A percentile compares a stretch with the other conserved stretches of the same genome.
These are phyloP conservation scores for Scleroderma bovista DNA, from an alignment of 768 basidiomycete species.

Conservation along the genomic window DNA sequence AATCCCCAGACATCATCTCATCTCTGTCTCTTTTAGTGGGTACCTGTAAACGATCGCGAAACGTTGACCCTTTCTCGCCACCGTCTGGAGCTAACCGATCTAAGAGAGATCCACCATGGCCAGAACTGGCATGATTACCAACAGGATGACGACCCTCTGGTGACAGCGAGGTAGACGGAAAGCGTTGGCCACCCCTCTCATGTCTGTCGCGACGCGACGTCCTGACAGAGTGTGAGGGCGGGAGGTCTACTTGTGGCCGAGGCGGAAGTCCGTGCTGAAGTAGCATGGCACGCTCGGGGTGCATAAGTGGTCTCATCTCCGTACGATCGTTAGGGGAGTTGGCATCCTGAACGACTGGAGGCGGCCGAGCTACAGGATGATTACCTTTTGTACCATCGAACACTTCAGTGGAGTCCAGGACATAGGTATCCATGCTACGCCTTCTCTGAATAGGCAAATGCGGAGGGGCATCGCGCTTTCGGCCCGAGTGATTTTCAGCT, in stretches of 20 bases:
- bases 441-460: slow-evolving; percentile 1
- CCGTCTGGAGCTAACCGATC: slow-evolving; percentile 31
- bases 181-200: slow-evolving; percentile 10
- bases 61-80: slow-evolving; percentile 13
- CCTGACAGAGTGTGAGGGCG: slow-evolving; percentile 11
- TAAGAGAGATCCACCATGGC: slow-evolving; percentile 31
- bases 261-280: slow-evolving; percentile 28
- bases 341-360: slow-evolving; percentile 1
- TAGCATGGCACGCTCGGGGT: slow-evolving; percentile 28
- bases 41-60: slow-evolving; percentile 36
- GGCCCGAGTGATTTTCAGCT: background rate
- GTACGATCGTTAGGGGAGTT: slow-evolving; percentile 8
- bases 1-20: slow-evolving; percentile 19
- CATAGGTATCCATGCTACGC: slow-evolving; percentile 5
- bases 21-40: slow-evolving; percentile 28
- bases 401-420: slow-evolving; percentile 6
- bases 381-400: slow-evolving; percentile 8
- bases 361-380: slow-evolving; percentile 3
- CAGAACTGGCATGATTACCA: background rate
- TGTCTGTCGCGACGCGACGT: slow-evolving; percentile 14
- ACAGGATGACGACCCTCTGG: slow-evolving; percentile 13
- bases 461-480: slow-evolving; percentile 3
- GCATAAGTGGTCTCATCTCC: slow-evolving; percentile 13
- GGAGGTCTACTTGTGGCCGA: slow-evolving; percentile 15
- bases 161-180: slow-evolving; percentile 10